A percentile compares a stretch with the other conserved stretches of the same genome.
Conservation (phyloP, 176 grass and related monocot species). For the Raddia guianensis region DNA sequence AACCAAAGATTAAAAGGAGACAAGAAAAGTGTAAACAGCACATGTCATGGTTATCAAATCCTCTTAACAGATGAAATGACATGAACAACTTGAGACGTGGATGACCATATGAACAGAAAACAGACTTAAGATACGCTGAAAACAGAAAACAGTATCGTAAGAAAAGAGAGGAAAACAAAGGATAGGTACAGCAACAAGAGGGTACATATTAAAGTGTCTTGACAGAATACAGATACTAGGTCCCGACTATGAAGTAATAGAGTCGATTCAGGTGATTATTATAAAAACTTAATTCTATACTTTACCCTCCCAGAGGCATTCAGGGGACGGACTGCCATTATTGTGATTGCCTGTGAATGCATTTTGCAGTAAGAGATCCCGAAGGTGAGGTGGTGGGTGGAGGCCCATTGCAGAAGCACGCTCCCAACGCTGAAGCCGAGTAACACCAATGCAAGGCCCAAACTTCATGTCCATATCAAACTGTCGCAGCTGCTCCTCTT, state of each 20-base stretch:
- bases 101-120: too few species aligned
- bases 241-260: not conserved
- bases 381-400: conserved; percentile 51
- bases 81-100: not conserved
- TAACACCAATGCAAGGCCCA: conserved; percentile 60
- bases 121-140: not conserved
- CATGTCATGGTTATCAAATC: not conserved
- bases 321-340: not conserved
- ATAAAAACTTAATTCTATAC: conserved; percentile 33
- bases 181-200: not conserved
- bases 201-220: not conserved
- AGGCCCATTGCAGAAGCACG: conserved; percentile 69
- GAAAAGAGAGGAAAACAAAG: not conserved
- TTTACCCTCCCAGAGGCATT: conserved; percentile 71
- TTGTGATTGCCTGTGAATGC: not conserved
- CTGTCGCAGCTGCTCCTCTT: conserved; percentile 58
- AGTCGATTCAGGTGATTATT: not conserved
- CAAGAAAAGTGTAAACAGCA: not conserved
- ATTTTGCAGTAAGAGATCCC: conserved; percentile 2
- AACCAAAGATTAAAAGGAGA: not conserved
- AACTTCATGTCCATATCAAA: conserved; percentile 70
- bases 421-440: conserved; percentile 63
- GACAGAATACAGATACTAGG: not conserved
- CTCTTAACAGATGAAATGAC: conserved; percentile 9
- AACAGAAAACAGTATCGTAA: not conserved